These are phyloP conservation scores for Aspergillus glaucus DNA, from an alignment of 2,329 filamentous ascomycete genomes.

Conservation along the genomic window DNA sequence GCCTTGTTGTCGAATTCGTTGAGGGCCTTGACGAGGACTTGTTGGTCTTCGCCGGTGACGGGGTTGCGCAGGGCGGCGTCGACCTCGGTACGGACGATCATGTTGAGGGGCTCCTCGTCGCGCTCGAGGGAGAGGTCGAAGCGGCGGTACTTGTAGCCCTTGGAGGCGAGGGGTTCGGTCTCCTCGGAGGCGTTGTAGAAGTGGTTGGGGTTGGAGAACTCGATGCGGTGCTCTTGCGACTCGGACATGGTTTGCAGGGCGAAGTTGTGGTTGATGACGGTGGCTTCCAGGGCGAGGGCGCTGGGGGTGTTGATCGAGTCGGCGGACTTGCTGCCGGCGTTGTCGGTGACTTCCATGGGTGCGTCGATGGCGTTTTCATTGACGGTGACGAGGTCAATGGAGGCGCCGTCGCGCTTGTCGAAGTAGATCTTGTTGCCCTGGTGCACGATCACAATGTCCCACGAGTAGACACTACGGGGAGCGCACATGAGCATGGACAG, in stretches of 20 bases:
- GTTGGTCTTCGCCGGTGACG: slow-evolving; percentile 85
- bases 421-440: slow-evolving; percentile 97
- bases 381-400: slow-evolving; percentile 94
- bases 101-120: slow-evolving; percentile 86
- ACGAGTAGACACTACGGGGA: slow-evolving; percentile 92
- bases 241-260: slow-evolving; percentile 90
- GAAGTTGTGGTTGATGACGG: slow-evolving; percentile 99
- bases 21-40: slow-evolving; percentile 85
- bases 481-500: slow-evolving; percentile 99
- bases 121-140: slow-evolving; percentile 89
- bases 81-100: slow-evolving; percentile 89
- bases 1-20: slow-evolving; percentile 99
- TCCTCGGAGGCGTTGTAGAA: slow-evolving; percentile 96
- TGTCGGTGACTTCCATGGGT: slow-evolving; percentile 79
- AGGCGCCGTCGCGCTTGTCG: slow-evolving; percentile 94
- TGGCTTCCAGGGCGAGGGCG: slow-evolving; percentile 91
- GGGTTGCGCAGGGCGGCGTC: slow-evolving; percentile 95
- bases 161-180: slow-evolving; percentile 87
- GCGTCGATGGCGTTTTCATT: slow-evolving; percentile 98
- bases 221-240: slow-evolving; percentile 67
- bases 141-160: slow-evolving; percentile 96
- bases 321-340: slow-evolving; percentile 55
- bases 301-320: slow-evolving; percentile 91
- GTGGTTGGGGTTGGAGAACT: slow-evolving; percentile 84
- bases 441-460: slow-evolving; percentile 91